phyloP scores from a whole-genome alignment of 768 basidiomycete species.

The Roridomyces roridus region DNA sequence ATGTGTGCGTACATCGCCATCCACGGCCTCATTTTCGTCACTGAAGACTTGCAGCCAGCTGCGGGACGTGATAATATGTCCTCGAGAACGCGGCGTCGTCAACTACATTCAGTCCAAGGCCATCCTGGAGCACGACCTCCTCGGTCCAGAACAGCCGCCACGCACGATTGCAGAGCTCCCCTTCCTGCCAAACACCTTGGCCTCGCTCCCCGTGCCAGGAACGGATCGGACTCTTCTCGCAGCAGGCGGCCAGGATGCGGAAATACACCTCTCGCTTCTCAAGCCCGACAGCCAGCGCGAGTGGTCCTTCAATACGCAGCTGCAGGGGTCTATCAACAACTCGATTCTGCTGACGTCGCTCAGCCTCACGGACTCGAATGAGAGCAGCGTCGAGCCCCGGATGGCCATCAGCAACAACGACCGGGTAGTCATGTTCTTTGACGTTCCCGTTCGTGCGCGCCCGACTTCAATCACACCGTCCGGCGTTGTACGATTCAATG shows the following conservation, averaged over 20 bases:
- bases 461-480: conserved; percentile 53
- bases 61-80: conserved; percentile 80
- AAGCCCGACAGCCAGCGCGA: conserved; percentile 18
- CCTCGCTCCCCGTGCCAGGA: conserved; percentile 58
- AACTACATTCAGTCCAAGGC: conserved; percentile 61
- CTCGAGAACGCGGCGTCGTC: conserved; percentile 65
- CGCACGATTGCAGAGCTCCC: conserved; percentile 57
- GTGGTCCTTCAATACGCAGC: conserved; percentile 63
- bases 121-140: conserved; percentile 68
- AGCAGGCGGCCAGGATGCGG: conserved; percentile 76
- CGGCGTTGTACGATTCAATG: conserved; percentile 63
- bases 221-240: conserved; percentile 69
- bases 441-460: conserved; percentile 63
- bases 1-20: conserved; percentile 55
- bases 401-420: conserved; percentile 90
- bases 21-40: conserved; percentile 14
- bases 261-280: conserved; percentile 68
- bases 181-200: conserved; percentile 69
- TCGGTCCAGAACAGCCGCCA: conserved; percentile 42
- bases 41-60: conserved; percentile 58
- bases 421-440: conserved; percentile 79
- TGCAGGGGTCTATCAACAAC: conserved; percentile 81
- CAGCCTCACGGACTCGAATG: conserved; percentile 61
- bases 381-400: conserved; percentile 76
- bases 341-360: conserved; percentile 73